Base-by-base conservation (phyloP, 106 monocot genomes). In the Dioscorea alata region DNA sequence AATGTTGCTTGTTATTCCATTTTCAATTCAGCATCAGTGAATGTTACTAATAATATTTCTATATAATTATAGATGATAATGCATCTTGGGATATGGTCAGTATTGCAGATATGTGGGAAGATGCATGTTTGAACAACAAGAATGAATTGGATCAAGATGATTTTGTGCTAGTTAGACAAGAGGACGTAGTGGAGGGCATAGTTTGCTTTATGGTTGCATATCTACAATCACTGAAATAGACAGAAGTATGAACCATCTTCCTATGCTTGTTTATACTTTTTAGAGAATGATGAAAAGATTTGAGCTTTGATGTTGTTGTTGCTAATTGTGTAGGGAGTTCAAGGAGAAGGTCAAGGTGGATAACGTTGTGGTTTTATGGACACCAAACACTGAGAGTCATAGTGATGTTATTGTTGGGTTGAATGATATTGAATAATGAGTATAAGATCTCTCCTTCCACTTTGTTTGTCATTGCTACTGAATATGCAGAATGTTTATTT, bases 131-230 rank as follows among this genome's bases (percentile, higher is more conserved):
- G 22, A 42, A 65, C 48, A 71, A 66, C 21, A 75, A 66, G 9
- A 70, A 66, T 70, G 75, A 74, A 23, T 72, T 80, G 20, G 81
- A 83, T 34, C 67, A 80, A 49, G 92, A 85, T 71, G 82, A 63
- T 71, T 96, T 79, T 74, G 78, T 96, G 75, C 76, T 88, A 66
- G 88, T 96, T 58, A 86, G 62, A 23, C 81, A 96, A 79, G 95
- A 96, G 61, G 91, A 96, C 66, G 89, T 91, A 35, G 84, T 84
- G 22, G 95, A 96, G 60, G 91, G 88, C 50, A 85, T 96, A 65
- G 83, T 88, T 1, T 80, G 82, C 65, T 96, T 91, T 78, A 91
- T 91, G 84, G 88, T 91, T 66, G 75, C 91, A 31, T 96, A 91
- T 67, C 60, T 96, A 62, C 60, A 82, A 33, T 96, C 95, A n/a